phyloP scores from a whole-genome alignment of 306 rosid genomes.

The peach (Prunus persica) region Prunus_persica_NCBIv2 NC_034012.1:4184001-4184500 shows the following conservation, averaged over 20 bases:
- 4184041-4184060: neutral
- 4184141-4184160: neutral
- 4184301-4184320: neutral
- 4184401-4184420: neutral
- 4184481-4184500: constrained; percentile 8
- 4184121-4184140: neutral
- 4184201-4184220: neutral
- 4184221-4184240: neutral
- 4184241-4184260: neutral
- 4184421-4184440: neutral
- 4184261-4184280: neutral
- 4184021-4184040: neutral
- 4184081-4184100: neutral
- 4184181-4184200: neutral
- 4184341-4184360: neutral
- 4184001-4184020: neutral
- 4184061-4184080: neutral
- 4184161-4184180: neutral
- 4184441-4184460: neutral
- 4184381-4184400: neutral
- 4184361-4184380: neutral
- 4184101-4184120: neutral
- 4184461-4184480: neutral
- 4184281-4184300: neutral
- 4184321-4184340: neutral